These are phyloP conservation scores for Diaporthe vaccinii DNA, from an alignment of 2,329 filamentous ascomycete genomes.

Conservation along the genomic window DNA sequence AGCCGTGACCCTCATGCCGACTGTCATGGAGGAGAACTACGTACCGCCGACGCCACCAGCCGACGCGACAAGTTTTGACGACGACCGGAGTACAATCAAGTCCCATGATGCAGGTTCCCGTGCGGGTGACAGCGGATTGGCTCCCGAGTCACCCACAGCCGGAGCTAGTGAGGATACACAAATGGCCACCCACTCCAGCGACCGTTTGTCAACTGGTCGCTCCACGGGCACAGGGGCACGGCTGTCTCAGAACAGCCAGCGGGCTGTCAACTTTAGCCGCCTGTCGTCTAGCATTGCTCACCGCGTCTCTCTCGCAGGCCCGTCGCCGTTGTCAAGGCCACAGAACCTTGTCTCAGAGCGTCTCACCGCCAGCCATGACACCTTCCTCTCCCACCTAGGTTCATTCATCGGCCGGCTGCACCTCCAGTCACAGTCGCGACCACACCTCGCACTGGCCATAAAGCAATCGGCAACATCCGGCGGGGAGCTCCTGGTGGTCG, in stretches of 20 bases:
- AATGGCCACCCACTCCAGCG: conserved; percentile 53
- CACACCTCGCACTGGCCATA: conserved; percentile 85
- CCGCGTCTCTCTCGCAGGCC: conserved; percentile 81
- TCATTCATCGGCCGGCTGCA: conserved; percentile 93
- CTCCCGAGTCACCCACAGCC: conserved; percentile 45
- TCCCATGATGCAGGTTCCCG: conserved; percentile 58
- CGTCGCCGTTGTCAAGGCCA: conserved; percentile 72
- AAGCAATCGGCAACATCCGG: conserved; percentile 88
- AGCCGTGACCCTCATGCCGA: conserved; percentile 71
- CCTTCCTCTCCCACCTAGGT: conserved; percentile 89
- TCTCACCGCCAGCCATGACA: conserved; percentile 84
- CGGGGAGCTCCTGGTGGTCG: conserved; percentile 80
- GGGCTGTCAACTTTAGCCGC: conserved; percentile 56
- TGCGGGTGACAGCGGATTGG: conserved; percentile 49
- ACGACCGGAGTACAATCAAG: conserved; percentile 48
- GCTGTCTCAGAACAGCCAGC: conserved; percentile 55
- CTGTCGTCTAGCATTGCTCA: conserved; percentile 74
- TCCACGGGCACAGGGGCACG: conserved; percentile 49
- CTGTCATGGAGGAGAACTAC: conserved; percentile 69
- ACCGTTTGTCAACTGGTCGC: conserved; percentile 62
- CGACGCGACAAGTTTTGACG: conserved; percentile 66
- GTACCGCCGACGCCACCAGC: conserved; percentile 75
- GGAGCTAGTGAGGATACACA: conserved; percentile 51
- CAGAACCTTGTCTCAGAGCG: conserved; percentile 86
- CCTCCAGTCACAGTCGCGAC: conserved; percentile 90